Evolutionary conservation across 2,329 filamentous ascomycete genomes (phyloP), one percentile per base, ranked within the genome.

Genomic region (Phaeosphaeria sp.): DNA sequence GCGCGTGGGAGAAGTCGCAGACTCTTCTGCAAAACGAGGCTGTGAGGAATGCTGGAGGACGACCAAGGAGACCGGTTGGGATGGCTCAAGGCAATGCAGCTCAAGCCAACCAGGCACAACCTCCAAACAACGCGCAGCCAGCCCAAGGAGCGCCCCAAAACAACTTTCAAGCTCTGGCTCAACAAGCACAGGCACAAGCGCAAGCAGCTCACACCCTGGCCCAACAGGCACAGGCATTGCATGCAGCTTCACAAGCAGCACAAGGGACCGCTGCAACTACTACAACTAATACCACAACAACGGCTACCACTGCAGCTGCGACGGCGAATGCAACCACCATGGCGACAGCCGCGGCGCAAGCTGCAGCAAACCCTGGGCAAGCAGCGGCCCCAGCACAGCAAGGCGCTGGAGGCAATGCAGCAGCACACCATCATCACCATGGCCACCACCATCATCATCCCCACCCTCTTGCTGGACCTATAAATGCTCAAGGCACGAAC

Each of bases 1-100:
- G 93, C 2, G 86, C 90, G 23, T 98, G 95, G 93, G 89, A 89
- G 65, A 87, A 89, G 53, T 87, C 88, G 33, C 91, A 94, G 64
- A 86, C 87, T 46, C 82, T 96, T 10, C 85, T 88, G 41, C 92
- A 96, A 73, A 89, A 91, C 71, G 89, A 91, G 57, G 89, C 88
- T 1, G 74, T 80, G 30, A 67, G 73, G 51, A 79, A 78, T 30
- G 82, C 83, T 57, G 82, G 83, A 18, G 79, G 79, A 21, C 75
- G 68, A 42, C 75, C 69, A 42, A 77, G 67, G 25, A 63, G 69
- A 22, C 65, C 72, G 2, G 72, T 64, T 18, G 56, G 60, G n/a
- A 66, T 68, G 23, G 52, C 59, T 39, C 65, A 66, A 48, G 57
- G 55, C 17, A 62, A 66, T 46, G 55, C 60, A 17, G 65, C 67